phyloP scores from a whole-genome alignment of 2,329 filamentous ascomycete species.

The Monosporascus sp. region DNA sequence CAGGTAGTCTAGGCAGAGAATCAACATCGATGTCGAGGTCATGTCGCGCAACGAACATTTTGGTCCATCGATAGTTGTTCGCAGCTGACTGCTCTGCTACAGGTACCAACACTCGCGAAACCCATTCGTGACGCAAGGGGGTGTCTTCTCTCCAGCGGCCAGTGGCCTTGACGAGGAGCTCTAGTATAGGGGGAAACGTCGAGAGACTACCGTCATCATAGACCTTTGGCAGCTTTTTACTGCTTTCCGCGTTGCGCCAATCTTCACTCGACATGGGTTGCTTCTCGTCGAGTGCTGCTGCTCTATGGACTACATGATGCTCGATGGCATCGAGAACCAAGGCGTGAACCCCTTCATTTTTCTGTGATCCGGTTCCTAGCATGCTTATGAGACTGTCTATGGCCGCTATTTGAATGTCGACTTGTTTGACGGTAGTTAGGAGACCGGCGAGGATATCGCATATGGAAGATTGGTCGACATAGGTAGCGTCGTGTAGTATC shows the following conservation, averaged over 20 bases:
- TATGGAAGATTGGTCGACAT: conserved; percentile 18
- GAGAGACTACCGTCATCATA: conserved; percentile 4
- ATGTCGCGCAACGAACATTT: conserved; percentile 26
- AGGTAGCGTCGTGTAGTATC: conserved; percentile 22
- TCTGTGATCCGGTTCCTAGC: conserved; percentile 9
- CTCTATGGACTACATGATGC: conserved; percentile 20
- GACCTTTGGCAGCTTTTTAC: conserved; percentile 6
- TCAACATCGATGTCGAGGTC: conserved; percentile 15
- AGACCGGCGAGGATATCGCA: conserved; percentile 24
- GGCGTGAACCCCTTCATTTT: conserved; percentile 6
- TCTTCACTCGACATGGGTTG: conserved; percentile 18
- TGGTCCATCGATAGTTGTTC: conserved; percentile 26
- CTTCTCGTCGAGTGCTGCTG: conserved; percentile 26
- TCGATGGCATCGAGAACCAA: conserved; percentile 21
- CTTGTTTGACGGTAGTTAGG: conserved; percentile 24
- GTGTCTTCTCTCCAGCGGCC: not conserved
- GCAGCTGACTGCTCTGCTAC: conserved; percentile 20
- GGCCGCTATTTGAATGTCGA: conserved; percentile 26
- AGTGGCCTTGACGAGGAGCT: conserved; percentile 4
- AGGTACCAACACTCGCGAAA: conserved; percentile 18
- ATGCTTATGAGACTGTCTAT: conserved; percentile 22
- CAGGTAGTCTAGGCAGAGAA: conserved; percentile 19
- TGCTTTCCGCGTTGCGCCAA: conserved; percentile 17
- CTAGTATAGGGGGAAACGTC: conserved; percentile 11
- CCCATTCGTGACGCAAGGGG: conserved; percentile 2